Percentiles rank a stretch among this genome's conserved stretches.
Evolutionary conservation across 2,329 filamentous ascomycete genomes (phyloP).

Genomic region (Penicillium sp.): DNA sequence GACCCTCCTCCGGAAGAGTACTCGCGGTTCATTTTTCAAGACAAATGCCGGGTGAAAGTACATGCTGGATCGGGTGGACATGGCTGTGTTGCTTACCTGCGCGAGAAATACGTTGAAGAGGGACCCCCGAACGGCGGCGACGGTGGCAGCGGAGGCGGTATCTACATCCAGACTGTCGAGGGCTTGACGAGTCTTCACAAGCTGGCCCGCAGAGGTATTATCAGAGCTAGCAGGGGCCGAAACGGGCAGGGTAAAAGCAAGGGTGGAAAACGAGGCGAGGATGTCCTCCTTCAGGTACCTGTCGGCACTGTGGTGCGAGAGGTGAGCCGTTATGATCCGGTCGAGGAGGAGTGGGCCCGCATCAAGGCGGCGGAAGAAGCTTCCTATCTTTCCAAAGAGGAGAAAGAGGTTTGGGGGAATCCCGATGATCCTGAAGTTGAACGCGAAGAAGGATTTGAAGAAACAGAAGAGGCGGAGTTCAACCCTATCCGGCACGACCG

Average conservation of each 20-base stretch:
- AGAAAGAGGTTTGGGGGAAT: constrained; percentile 20
- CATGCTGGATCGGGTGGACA: constrained; percentile 80
- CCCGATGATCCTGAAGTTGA: constrained; percentile 2
- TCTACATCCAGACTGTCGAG: constrained; percentile 90
- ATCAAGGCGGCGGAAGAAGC: constrained; percentile 36
- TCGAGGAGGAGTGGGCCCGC: constrained; percentile 60
- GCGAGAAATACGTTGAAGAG: constrained; percentile 83
- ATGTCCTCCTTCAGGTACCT: constrained; percentile 84
- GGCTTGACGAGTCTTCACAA: constrained; percentile 94
- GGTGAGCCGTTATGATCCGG: constrained; percentile 72
- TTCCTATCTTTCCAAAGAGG: constrained; percentile 50
- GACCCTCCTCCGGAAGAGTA: constrained; percentile 85
- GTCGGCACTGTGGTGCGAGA: constrained; percentile 90
- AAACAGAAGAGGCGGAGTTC: constrained; percentile 42
- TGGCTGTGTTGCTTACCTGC: constrained; percentile 89
- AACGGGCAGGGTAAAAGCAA: constrained; percentile 48
- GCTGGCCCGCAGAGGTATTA: constrained; percentile 70
- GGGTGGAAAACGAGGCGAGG: constrained; percentile 74
- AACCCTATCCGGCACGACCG: constrained; percentile 59
- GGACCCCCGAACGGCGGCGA: constrained; percentile 94
- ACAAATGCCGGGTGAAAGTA: constrained; percentile 75
- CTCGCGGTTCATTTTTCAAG: constrained; percentile 75
- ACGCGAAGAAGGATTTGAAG: constrained; percentile 15
- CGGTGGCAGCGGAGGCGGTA: constrained; percentile 82
- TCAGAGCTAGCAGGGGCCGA: constrained; percentile 44